Base-by-base conservation (phyloP, 2,329 filamentous ascomycete genomes). In the Berkeleyomyces rouxiae region DNA sequence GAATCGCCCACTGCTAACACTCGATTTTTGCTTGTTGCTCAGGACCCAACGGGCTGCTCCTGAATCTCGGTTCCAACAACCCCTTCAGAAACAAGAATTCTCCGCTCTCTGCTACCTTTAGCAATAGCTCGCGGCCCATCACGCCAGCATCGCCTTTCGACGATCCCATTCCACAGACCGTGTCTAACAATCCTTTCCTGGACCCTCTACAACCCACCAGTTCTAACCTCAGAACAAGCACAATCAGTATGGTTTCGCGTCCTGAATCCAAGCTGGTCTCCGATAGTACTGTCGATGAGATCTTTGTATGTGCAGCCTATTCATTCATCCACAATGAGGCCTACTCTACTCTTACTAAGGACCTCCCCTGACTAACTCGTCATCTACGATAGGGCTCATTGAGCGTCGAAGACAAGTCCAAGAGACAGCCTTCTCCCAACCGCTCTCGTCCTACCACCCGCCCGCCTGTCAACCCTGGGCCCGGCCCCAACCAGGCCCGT, bases 41-140 rank as follows among this genome's bases (percentile, higher is more conserved):
- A 70, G 63, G 63, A 51, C 63, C 63, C 44, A 64, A 64, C 63
- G 78, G 78, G 67, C 76, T 86, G 70, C 76, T 80, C 62, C 75
- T 86, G 72, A 86, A 84, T 73, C 81, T 90, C 70, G 84, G 85
- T 72, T 90, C 87, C 72, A 90, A 90, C 79, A 91, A 91, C 71
- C 87, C 87, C 66, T 91, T 83, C 70, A 85, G 87, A 76, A 88
- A 88, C 73, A 82, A 84, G 67, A 77, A 78, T 44, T 88, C 86
- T 66, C 85, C 81, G 59, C 71, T 66, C 33, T 66, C 64, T 57
- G 59, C 63, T 44, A 65, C 60, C 74, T 61, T 72, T 69, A 66
- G 65, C 70, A 70, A 65, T 67, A 75, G 51, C 66, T 70, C 57
- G 67, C 67, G 60, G 13, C 63, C 63, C 33, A 43, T 64, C 68